Conservation (phyloP, 1,284 basidiomycete species). For the Vanrija sp. region DNA sequence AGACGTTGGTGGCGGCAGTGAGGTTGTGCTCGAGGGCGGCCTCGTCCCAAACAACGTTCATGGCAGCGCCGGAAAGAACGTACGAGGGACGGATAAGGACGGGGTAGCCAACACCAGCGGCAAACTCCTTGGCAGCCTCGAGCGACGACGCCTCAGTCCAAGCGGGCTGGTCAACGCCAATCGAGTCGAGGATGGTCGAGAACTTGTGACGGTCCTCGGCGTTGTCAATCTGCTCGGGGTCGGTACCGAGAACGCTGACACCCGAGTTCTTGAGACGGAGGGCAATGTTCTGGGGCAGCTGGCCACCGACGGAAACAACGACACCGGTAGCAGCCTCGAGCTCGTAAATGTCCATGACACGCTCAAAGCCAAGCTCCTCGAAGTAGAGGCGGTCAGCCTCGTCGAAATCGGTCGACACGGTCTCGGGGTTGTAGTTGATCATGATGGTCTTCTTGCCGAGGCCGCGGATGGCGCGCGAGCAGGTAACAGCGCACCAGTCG, state of each 20-base stretch:
- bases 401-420: conserved; percentile 98
- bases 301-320: conserved; percentile 96
- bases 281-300: conserved; percentile 97
- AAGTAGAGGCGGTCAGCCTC: conserved; percentile 99
- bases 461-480: conserved; percentile 82
- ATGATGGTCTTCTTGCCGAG: conserved; percentile 96
- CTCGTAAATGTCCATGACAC: conserved; percentile 99
- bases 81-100: conserved; percentile 95
- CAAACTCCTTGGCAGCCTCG: conserved; percentile 87
- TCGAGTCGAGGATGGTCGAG: conserved; percentile 88
- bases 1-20: conserved; percentile 90
- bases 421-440: conserved; percentile 99
- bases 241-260: conserved; percentile 93
- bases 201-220: conserved; percentile 99
- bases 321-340: conserved; percentile 88
- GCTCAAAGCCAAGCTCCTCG: conserved; percentile 94
- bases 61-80: conserved; percentile 96
- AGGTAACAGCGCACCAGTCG: conserved; percentile 99
- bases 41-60: conserved; percentile 98
- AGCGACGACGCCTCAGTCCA: conserved; percentile 91
- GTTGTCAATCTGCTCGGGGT: conserved; percentile 90
- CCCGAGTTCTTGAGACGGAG: conserved; percentile 85
- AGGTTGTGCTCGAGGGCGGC: conserved; percentile 84
- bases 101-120: conserved; percentile 81
- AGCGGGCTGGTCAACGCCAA: conserved; percentile 94